Evolutionary conservation across 2,329 filamentous ascomycete species (phyloP).

Genomic region (Ceratocystis cubensis): DNA sequence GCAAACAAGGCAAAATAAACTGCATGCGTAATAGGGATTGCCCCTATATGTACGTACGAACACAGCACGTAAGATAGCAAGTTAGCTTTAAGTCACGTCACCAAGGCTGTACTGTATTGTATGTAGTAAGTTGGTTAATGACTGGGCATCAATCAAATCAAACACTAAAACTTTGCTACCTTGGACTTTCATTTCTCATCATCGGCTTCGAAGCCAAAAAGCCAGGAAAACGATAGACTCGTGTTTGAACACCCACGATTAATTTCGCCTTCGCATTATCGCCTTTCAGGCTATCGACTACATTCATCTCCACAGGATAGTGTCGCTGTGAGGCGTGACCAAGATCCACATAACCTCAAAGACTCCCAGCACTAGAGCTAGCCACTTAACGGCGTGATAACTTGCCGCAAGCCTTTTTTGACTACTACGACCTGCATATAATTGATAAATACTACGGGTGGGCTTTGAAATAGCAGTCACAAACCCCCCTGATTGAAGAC

Average conservation of each 20-base stretch:
- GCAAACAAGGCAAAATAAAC: not conserved
- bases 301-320: not conserved
- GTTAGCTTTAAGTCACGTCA: not conserved
- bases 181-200: not conserved
- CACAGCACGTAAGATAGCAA: not conserved
- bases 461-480: not conserved
- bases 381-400: not conserved
- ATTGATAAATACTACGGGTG: not conserved
- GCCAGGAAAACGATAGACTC: not conserved
- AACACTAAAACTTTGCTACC: not conserved
- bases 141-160: slow-evolving; percentile 2
- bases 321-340: not conserved
- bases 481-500: not conserved
- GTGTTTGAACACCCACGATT: not conserved
- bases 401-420: not conserved
- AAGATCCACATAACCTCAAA: not conserved
- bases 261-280: not conserved
- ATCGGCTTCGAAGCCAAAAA: not conserved
- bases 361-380: not conserved
- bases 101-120: too few relatives aligned
- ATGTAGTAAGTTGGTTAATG: not conserved
- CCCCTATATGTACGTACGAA: not conserved
- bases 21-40: slow-evolving; percentile 6
- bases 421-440: not conserved
- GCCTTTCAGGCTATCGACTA: not conserved